Evolutionary conservation across 345 rosid genomes (phyloP), one percentile per base, ranked within the genome.

Genomic region (Clarkia xantiana): DNA sequence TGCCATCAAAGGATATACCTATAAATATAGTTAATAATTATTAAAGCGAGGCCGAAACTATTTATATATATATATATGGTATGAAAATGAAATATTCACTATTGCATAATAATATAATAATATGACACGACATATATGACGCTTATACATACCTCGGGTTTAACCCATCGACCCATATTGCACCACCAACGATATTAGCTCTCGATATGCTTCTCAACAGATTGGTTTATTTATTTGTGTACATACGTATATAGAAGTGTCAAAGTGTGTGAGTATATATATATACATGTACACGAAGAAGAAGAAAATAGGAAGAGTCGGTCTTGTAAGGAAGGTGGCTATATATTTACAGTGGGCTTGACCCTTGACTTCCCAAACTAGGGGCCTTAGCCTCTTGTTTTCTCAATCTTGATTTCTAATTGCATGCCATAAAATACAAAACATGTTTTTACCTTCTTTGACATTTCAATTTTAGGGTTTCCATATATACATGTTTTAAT

Each of bases 1-100:
- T 16, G 90, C 97, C 53, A 85, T 85, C 59, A 89, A 71, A 20
- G 95, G 97, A 66, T 74, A 89, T 38, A 89, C 97, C 97, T 89
- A 51, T 7, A 34, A 38, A 34, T 10, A 29, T 10, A 29, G 29
- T 3, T 3, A 23, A 29, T 7, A 29, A 29, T n/a, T n/a, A n/a
- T n/a, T 7, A 29, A 29, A 10, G 8, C 1, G 4, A 29, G 8
- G 36, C 6, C 8, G 45, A 22, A 49, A 53, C 8, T 23, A 18
- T 49, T 14, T 23, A 22, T 5, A 49, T 48, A 47, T 2, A 19
- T 3, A 10, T 2, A 12, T 1, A 48, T 7, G 10, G 6, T 11
- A 16, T 47, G 22, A 17, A 17, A 20, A 20, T 6, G 14, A 11
- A 48, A n/a, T n/a, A n/a, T n/a, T n/a, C n/a, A n/a, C n/a, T n/a